Conservation (phyloP, 2,329 filamentous ascomycete genomes). For the Ceratocystiopsis sp. region DNA sequence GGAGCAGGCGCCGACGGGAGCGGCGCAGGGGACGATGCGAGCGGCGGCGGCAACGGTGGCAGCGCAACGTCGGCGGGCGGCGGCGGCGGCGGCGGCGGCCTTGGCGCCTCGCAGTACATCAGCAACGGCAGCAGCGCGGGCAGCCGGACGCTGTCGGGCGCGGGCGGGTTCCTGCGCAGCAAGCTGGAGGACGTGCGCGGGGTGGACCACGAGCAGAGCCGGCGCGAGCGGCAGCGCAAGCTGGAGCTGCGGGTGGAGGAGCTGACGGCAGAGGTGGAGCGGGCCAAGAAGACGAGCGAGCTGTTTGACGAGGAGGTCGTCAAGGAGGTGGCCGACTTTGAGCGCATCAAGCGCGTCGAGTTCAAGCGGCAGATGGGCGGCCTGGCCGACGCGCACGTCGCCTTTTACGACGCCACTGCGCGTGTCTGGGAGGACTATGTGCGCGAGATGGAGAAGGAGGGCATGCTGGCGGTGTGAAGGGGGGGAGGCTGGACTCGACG, state of each 20-base stretch:
- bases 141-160: conserved; percentile 41
- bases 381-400: conserved; percentile 69
- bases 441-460: conserved; percentile 67
- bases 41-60: neutral
- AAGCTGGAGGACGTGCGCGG: conserved; percentile 95
- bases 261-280: conserved; percentile 75
- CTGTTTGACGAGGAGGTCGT: conserved; percentile 95
- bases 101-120: conserved; percentile 3
- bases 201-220: conserved; percentile 85
- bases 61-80: neutral
- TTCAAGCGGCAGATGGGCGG: conserved; percentile 75
- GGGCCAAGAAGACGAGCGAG: conserved; percentile 70
- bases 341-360: conserved; percentile 87
- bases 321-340: conserved; percentile 82
- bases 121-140: neutral
- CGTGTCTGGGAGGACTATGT: conserved; percentile 82
- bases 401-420: conserved; percentile 67
- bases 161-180: conserved; percentile 72
- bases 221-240: conserved; percentile 73
- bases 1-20: too few species aligned
- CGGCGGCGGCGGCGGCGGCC: neutral
- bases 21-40: too few species aligned
- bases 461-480: conserved; percentile 14
- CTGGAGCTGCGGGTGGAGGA: conserved; percentile 87
- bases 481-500: too few species aligned